A percentile compares a stretch with the other conserved stretches of the same genome.
These are phyloP conservation scores for Albatrellus sp. DNA, from an alignment of 1,284 basidiomycete genomes.

Conservation along the genomic window DNA sequence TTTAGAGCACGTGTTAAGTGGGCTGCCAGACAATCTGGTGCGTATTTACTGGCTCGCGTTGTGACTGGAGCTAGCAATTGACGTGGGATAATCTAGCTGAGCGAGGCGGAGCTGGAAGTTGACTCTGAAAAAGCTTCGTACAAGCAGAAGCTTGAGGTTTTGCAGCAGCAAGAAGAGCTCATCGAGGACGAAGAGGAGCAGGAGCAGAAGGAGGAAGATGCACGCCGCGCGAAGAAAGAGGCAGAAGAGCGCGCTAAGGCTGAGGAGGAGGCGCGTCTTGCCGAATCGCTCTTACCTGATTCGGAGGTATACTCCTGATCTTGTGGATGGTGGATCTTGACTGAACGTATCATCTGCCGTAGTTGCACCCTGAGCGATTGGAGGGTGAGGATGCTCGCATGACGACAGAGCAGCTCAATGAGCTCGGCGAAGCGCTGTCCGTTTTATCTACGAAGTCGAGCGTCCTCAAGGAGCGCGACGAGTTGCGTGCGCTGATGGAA, in stretches of 20 bases:
- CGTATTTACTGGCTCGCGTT: constrained; percentile 16
- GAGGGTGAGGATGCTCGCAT: constrained; percentile 71
- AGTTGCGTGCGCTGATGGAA: constrained; percentile 82
- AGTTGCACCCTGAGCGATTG: constrained; percentile 36
- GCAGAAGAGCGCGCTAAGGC: constrained; percentile 44
- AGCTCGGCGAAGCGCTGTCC: constrained; percentile 86
- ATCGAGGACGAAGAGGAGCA: constrained; percentile 99
- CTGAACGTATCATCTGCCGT: constrained; percentile 1
- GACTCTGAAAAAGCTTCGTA: constrained; percentile 89
- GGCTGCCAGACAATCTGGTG: constrained; percentile 90
- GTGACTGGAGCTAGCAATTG: neutral
- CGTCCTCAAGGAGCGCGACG: constrained; percentile 91
- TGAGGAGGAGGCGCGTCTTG: constrained; percentile 58
- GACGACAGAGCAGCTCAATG: constrained; percentile 93
- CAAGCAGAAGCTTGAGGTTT: constrained; percentile 95
- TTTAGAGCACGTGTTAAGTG: constrained; percentile 85
- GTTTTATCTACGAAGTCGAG: constrained; percentile 93
- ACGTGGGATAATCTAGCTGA: constrained; percentile 43
- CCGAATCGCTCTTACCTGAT: constrained; percentile 67
- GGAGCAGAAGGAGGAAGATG: constrained; percentile 90
- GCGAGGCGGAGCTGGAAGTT: constrained; percentile 93
- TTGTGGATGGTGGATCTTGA: constrained; percentile 1
- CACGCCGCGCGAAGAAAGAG: constrained; percentile 76
- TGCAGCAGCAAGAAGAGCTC: constrained; percentile 97
- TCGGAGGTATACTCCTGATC: constrained; percentile 42